phyloP scores from a whole-genome alignment of 2,329 filamentous ascomycete species.

The Botrytis elliptica region DNA sequence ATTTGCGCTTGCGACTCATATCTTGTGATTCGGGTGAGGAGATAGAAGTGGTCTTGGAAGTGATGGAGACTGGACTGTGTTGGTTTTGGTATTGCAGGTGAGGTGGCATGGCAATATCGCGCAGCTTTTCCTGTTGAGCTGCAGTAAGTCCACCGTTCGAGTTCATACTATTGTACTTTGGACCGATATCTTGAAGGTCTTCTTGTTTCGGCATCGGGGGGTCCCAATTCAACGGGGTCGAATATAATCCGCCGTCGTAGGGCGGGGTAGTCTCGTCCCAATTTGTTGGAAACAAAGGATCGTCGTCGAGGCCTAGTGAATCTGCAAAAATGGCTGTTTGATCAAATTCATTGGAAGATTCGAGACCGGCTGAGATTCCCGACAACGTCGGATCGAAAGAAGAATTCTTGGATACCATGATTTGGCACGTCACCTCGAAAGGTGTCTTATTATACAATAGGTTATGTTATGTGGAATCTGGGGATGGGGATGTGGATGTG shows the following conservation, averaged over 20 bases:
- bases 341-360: slow-evolving; percentile 30
- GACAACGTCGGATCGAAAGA: slow-evolving; percentile 34
- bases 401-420: slow-evolving; percentile 29
- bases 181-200: slow-evolving; percentile 23
- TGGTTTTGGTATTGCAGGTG: slow-evolving; percentile 55
- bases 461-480: slow-evolving; percentile 1
- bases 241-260: slow-evolving; percentile 38
- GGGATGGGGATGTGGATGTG: neutral
- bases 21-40: slow-evolving; percentile 62
- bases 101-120: slow-evolving; percentile 63
- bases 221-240: slow-evolving; percentile 39
- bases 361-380: slow-evolving; percentile 32
- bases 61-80: slow-evolving; percentile 56
- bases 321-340: slow-evolving; percentile 32
- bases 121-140: slow-evolving; percentile 60
- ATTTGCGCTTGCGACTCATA: slow-evolving; percentile 66
- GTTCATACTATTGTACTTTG: slow-evolving; percentile 24
- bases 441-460: neutral
- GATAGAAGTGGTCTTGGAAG: slow-evolving; percentile 47
- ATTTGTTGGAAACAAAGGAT: slow-evolving; percentile 33
- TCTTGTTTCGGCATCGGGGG: slow-evolving; percentile 33
- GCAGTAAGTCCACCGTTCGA: slow-evolving; percentile 49
- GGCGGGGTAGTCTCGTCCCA: slow-evolving; percentile 38
- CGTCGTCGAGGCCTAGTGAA: slow-evolving; percentile 32
- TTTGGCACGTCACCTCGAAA: slow-evolving; percentile 10